Percentiles rank a stretch among this genome's conserved stretches.
phyloP scores from a whole-genome alignment of 2,329 filamentous ascomycete species.

The Colletotrichum sidae region DNA sequence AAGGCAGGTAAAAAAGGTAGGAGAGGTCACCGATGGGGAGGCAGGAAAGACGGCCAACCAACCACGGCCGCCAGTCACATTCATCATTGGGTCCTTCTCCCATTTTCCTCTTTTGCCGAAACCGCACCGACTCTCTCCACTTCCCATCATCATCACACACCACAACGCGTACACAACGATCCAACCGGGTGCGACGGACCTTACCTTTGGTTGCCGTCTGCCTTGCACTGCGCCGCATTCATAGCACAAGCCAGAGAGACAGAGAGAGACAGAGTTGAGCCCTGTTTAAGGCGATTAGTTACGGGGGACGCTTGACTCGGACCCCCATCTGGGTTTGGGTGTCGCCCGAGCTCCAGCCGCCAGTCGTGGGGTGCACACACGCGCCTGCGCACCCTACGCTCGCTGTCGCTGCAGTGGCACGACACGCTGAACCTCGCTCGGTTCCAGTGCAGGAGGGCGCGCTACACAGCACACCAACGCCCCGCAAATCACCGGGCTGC shows the following conservation, averaged over 20 bases:
- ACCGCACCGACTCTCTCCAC: slow-evolving; percentile 33
- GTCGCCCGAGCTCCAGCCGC: not conserved
- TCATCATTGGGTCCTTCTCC: not conserved
- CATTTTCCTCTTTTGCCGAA: slow-evolving; percentile 30
- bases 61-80: no score
- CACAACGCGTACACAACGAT: slow-evolving; percentile 3
- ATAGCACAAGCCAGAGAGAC: no score
- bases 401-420: not conserved
- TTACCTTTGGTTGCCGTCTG: no score
- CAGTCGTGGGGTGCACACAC: slow-evolving; percentile 16
- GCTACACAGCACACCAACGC: not conserved
- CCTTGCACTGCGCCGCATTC: no score
- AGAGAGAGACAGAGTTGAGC: no score
- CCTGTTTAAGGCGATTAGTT: no score
- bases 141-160: slow-evolving; percentile 24
- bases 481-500: not conserved
- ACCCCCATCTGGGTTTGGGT: not conserved
- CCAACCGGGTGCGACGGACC: slow-evolving; percentile 4
- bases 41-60: no score
- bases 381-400: slow-evolving; percentile 22
- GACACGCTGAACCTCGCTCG: no score
- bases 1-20: no score
- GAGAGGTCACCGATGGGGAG: no score
- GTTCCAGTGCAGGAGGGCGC: not conserved
- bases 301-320: not conserved